phyloP scores from a whole-genome alignment of 257 asterid genomes.

The Coffea eugenioides region DNA sequence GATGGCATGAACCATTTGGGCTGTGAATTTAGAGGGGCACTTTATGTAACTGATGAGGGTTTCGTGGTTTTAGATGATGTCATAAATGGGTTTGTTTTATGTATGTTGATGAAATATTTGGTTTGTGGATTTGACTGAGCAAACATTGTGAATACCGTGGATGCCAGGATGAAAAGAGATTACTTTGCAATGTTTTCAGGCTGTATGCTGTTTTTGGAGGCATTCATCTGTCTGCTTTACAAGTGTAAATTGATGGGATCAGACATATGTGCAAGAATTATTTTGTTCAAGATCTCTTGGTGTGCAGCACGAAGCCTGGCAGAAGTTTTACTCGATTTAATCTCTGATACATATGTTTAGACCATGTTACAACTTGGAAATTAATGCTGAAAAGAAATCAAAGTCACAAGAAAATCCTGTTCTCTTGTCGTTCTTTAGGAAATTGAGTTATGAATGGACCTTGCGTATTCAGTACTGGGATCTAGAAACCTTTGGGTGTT shows the following conservation, averaged over 20 bases:
- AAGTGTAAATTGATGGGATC: no score
- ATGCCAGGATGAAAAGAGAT: background rate
- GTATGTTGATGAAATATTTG: background rate
- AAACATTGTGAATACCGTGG: background rate
- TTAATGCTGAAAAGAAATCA: background rate
- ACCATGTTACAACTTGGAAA: background rate
- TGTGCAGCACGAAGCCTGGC: background rate
- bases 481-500: background rate
- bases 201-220: no score
- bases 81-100: background rate
- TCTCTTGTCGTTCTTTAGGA: background rate
- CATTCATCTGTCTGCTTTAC: background rate
- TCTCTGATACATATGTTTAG: background rate
- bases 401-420: no score
- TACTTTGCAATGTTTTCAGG: no score
- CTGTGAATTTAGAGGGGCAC: background rate
- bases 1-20: background rate
- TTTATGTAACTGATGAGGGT: background rate
- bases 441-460: background rate
- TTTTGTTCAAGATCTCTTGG: background rate
- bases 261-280: background rate
- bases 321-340: no score
- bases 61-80: background rate
- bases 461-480: background rate
- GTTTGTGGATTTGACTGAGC: background rate